Base-by-base conservation (phyloP, 495 filamentous ascomycete genomes). In the Darksidea phi region DNA sequence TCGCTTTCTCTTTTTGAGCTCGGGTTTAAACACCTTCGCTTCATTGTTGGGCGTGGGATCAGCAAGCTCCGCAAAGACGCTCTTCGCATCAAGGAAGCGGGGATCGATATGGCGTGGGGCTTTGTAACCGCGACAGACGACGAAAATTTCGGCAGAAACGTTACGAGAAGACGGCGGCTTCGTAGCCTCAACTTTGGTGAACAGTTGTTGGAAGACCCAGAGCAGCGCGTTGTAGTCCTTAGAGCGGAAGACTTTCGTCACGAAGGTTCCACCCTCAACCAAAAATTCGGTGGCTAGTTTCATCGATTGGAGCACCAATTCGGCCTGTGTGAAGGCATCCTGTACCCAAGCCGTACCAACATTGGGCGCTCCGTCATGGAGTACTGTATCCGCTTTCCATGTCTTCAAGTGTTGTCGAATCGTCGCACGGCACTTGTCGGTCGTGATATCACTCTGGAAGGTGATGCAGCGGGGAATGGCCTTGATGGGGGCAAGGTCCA, bases 301-400 rank as follows among this genome's bases (percentile, higher is more conserved):
- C 76, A 99, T 74, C 10, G 91, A 89, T 68, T 96, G 88, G 47
- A 99, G 77, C 10, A 86, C 91, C n/a, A 99, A 76, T 71, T 97
- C 94, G 26, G 95, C 92, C 74, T 99, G 94, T 38, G 91, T 93
- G 82, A 91, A 99, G 43, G 94, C 94, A 81, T 97, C 95, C 75
- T 97, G 95, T 47, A 96, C 87, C 94, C 94, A 99, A 1, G 94
- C 92, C 0, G 88, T 89, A 85, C 95, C 94, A 59, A 99, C 93
- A 68, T 97, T 99, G 47, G 94, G 94, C 11, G 94, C 94, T 76
- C 94, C 94, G 76, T 99, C 94, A 77, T 97, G 94, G 47, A 99
- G 80, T n/a, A 99, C 93, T 0, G 86, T 88, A 72, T 99, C 94
- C 42, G 91, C 95, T 74, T 97, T 97, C 91, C 91, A 97, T 18